These are phyloP conservation scores for Nemania diffusa DNA, from an alignment of 2,329 filamentous ascomycete genomes.

Conservation along the genomic window DNA sequence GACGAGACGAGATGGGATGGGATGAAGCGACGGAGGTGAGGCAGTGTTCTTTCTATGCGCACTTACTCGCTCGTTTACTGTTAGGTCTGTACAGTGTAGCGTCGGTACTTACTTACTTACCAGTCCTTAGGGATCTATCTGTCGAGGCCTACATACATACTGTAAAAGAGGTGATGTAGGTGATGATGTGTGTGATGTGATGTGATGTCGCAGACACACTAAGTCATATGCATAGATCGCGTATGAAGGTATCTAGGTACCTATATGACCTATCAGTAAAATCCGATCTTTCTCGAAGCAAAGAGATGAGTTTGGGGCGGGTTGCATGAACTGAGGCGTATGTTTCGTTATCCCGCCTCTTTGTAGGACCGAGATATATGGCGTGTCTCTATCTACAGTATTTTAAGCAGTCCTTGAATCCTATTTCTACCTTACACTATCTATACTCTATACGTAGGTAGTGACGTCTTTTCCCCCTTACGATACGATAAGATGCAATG, in stretches of 20 bases:
- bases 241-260: too few species aligned
- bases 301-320: neutral
- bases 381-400: neutral
- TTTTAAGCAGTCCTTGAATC: neutral
- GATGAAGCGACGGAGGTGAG: too few species aligned
- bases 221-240: neutral
- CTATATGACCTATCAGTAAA: neutral
- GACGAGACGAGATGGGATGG: too few species aligned
- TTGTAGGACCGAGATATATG: neutral
- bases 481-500: neutral
- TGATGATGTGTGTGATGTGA: neutral
- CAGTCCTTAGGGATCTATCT: too few species aligned
- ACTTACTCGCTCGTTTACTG: too few species aligned
- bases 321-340: conserved; percentile 1
- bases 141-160: too few species aligned
- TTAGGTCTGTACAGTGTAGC: too few species aligned
- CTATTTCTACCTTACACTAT: neutral
- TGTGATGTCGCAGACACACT: neutral
- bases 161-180: neutral
- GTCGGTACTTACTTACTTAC: too few species aligned
- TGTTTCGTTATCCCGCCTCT: neutral
- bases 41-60: too few species aligned
- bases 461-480: too few species aligned
- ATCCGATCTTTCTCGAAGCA: neutral
- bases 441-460: too few species aligned